Percentiles rank a stretch among this genome's conserved stretches.
These are phyloP conservation scores for Leccinum rimulosum DNA, from an alignment of 768 basidiomycete species.

Conservation along the genomic window DNA sequence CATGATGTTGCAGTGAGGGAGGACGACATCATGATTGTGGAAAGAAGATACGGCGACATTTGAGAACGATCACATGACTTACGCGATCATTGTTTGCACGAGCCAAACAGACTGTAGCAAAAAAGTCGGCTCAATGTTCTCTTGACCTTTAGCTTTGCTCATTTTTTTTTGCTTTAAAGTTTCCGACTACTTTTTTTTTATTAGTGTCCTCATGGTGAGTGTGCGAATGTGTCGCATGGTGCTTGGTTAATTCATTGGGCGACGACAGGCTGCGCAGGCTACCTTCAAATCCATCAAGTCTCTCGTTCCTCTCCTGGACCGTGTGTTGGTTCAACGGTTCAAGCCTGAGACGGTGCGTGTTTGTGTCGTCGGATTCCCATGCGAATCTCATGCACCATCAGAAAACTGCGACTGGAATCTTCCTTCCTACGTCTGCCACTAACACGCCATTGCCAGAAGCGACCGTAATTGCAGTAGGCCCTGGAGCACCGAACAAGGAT, in stretches of 20 bases:
- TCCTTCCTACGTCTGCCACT: slow-evolving; percentile 90
- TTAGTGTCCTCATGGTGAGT: slow-evolving; percentile 28
- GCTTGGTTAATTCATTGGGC: slow-evolving; percentile 1
- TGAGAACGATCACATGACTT: slow-evolving; percentile 24
- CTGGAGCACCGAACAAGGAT: slow-evolving; percentile 88
- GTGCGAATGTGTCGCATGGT: not conserved
- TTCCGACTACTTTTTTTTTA: not conserved
- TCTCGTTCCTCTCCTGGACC: slow-evolving; percentile 88
- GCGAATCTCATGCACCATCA: slow-evolving; percentile 30
- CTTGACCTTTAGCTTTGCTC: slow-evolving; percentile 26
- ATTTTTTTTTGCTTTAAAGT: slow-evolving; percentile 11
- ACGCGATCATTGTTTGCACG: slow-evolving; percentile 21
- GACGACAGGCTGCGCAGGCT: slow-evolving; percentile 72
- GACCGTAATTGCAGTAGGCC: slow-evolving; percentile 93
- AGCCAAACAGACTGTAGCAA: slow-evolving; percentile 24
- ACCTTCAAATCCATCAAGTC: slow-evolving; percentile 96
- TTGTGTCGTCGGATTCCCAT: not conserved
- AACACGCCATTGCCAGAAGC: slow-evolving; percentile 90
- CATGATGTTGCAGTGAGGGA: not conserved
- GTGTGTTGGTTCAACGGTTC: slow-evolving; percentile 95
- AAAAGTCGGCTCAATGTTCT: slow-evolving; percentile 19
- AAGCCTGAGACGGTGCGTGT: slow-evolving; percentile 89
- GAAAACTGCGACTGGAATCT: slow-evolving; percentile 98
- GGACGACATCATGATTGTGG: not conserved
- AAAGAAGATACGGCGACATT: not conserved